Percentiles rank a stretch among this genome's conserved stretches.
phyloP scores from a whole-genome alignment of 75 land plant genomes.

The Adiantum capillusveneris region DNA sequence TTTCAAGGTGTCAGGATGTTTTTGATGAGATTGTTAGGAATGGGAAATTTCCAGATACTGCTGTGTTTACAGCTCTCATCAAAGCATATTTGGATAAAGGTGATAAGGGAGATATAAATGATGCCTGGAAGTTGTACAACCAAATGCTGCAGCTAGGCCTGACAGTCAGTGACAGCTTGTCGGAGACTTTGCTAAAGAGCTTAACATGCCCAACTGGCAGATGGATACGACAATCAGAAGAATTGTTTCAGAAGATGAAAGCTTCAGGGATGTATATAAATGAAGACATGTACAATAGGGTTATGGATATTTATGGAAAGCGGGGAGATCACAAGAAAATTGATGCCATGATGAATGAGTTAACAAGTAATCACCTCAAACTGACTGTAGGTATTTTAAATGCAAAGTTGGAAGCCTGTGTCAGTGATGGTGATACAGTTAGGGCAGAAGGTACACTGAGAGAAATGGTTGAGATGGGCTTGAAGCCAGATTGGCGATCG shows the following conservation, averaged over 20 bases:
- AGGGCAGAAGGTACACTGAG: conserved; percentile 65
- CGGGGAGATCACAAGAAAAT: conserved; percentile 61
- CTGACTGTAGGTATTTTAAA: conserved; percentile 46
- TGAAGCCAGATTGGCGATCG: conserved; percentile 40
- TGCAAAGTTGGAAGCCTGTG: conserved; percentile 56
- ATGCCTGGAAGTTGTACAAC: conserved; percentile 65
- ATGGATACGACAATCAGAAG: conserved; percentile 66
- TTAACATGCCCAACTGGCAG: conserved; percentile 50
- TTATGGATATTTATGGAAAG: conserved; percentile 65
- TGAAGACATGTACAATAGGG: conserved; percentile 47
- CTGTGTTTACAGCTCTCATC: conserved; percentile 57
- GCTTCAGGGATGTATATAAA: conserved; percentile 38
- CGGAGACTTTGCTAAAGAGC: conserved; percentile 56
- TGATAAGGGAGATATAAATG: conserved; percentile 44
- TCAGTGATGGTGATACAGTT: conserved; percentile 57
- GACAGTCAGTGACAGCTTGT: conserved; percentile 59
- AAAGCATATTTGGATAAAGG: conserved; percentile 65
- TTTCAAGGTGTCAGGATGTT: conserved; percentile 66
- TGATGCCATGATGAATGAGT: conserved; percentile 32
- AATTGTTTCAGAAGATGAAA: conserved; percentile 54
- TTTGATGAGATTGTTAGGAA: conserved; percentile 74
- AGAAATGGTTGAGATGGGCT: conserved; percentile 29
- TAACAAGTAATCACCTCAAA: conserved; percentile 34
- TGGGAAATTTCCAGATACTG: conserved; percentile 57
- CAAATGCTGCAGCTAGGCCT: conserved; percentile 78